Conservation (phyloP, 345 rosid species). For the Xanthoceras sorbifolium region DNA sequence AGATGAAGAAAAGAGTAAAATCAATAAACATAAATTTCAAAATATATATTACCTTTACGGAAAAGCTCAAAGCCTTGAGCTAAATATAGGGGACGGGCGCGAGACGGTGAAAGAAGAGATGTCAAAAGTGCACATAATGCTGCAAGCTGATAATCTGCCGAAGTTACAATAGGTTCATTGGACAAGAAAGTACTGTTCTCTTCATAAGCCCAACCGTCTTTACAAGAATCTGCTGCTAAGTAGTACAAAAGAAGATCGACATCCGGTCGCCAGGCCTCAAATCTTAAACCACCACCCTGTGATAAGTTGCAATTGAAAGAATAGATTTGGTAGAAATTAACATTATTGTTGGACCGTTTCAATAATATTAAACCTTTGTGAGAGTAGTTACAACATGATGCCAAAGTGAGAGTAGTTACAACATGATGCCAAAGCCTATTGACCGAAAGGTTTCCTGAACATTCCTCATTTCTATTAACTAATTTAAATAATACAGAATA, state of each 20-base stretch:
- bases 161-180: constrained; percentile 30
- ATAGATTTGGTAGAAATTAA: not conserved
- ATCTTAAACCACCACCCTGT: constrained; percentile 74
- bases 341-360: not conserved
- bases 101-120: constrained; percentile 73
- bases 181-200: constrained; percentile 39
- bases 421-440: not conserved
- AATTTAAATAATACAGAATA: not conserved
- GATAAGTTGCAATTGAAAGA: not conserved
- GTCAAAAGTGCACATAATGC: constrained; percentile 71
- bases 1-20: constrained; percentile 8
- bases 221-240: constrained; percentile 57
- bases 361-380: too few relatives aligned
- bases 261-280: constrained; percentile 65
- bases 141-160: constrained; percentile 68
- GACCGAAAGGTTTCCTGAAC: not conserved
- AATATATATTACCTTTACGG: constrained; percentile 52
- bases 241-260: constrained; percentile 62
- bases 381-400: not conserved
- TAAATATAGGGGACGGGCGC: constrained; percentile 56
- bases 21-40: not conserved
- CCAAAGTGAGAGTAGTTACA: not conserved
- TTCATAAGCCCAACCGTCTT: constrained; percentile 53
- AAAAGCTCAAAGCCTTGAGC: constrained; percentile 76
- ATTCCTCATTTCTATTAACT: not conserved